phyloP scores from a whole-genome alignment of 305 asterid species.

The Solanum aculeatissimum region DNA sequence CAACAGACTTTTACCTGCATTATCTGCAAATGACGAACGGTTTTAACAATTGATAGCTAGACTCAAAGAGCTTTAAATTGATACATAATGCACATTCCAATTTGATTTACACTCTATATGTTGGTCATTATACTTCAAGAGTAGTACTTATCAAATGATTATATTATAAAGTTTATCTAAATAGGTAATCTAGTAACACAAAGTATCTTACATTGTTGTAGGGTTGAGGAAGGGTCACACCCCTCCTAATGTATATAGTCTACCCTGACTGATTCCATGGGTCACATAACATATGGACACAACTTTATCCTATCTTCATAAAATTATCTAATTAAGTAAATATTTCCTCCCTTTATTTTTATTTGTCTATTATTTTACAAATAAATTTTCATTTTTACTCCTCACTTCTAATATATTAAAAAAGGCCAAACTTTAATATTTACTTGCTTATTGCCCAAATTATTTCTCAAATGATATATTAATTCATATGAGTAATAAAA shows the following conservation, averaged over 20 bases:
- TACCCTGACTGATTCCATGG: neutral
- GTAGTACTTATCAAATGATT: too few relatives aligned
- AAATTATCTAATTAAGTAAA: too few relatives aligned
- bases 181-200: neutral
- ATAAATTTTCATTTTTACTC: too few relatives aligned
- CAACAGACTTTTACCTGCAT: conserved; percentile 4
- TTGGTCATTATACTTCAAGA: neutral
- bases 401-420: too few relatives aligned
- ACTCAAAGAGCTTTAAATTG: neutral
- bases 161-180: too few relatives aligned
- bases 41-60: neutral
- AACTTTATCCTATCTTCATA: too few relatives aligned
- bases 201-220: neutral
- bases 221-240: neutral
- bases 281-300: too few relatives aligned
- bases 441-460: too few relatives aligned
- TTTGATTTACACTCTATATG: neutral
- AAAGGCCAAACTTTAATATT: too few relatives aligned
- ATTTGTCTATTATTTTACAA: too few relatives aligned
- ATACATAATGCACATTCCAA: neutral
- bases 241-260: neutral
- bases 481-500: neutral
- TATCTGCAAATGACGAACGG: neutral
- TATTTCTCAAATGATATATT: too few relatives aligned
- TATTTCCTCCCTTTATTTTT: too few relatives aligned